Evolutionary conservation across 371 early-diverging fungal genomes (phyloP).

Genomic region (Zopfochytrium polystomum): DNA sequence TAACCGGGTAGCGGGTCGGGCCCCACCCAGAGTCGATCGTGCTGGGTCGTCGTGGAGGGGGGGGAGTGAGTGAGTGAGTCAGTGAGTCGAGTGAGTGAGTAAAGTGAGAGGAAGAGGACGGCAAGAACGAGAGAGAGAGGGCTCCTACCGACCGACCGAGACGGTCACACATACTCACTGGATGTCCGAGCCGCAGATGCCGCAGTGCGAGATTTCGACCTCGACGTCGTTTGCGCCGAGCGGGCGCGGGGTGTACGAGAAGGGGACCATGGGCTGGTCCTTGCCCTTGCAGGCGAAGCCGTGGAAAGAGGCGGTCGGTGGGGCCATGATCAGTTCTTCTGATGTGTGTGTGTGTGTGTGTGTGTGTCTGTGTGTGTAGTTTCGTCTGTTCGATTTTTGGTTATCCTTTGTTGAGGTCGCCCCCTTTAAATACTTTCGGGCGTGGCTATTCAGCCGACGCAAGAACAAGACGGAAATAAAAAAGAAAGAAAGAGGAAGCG

Average conservation of each 20-base stretch:
- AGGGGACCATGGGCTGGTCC: constrained; percentile 8
- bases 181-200: constrained; percentile 27
- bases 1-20: constrained; percentile 61
- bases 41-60: constrained; percentile 7
- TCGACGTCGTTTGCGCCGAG: constrained; percentile 50
- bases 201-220: constrained; percentile 51
- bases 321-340: too few relatives aligned
- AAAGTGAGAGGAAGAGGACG: neutral
- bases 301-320: too few relatives aligned
- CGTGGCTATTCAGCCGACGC: too few relatives aligned
- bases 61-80: constrained; percentile 1
- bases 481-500: too few relatives aligned
- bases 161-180: neutral
- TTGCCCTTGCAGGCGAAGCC: constrained; percentile 14
- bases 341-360: too few relatives aligned
- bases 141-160: neutral
- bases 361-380: too few relatives aligned
- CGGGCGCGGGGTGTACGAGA: constrained; percentile 31
- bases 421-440: too few relatives aligned
- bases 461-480: too few relatives aligned
- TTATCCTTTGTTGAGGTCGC: too few relatives aligned
- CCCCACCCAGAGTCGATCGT: constrained; percentile 57
- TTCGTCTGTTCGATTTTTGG: too few relatives aligned
- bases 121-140: neutral
- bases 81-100: neutral